Evolutionary conservation across 371 early-diverging fungal species (phyloP).

Genomic region (Choanephora cucurbitarum): DNA sequence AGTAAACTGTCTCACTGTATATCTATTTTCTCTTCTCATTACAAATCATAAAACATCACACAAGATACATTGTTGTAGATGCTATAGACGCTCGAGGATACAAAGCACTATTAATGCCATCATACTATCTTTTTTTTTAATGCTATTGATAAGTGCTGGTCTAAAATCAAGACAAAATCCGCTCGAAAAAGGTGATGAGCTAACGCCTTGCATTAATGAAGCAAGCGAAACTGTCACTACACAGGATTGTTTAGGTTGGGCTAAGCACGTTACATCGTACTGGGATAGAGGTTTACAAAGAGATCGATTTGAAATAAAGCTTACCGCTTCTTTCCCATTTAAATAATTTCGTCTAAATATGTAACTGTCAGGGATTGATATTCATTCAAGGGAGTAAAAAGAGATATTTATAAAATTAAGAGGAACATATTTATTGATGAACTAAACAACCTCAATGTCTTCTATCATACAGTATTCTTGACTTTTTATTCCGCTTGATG

Average conservation of each 20-base stretch:
- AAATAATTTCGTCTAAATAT: neutral
- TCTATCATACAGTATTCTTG: conserved; percentile 2
- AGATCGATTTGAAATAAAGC: conserved; percentile 1
- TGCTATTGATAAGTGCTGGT: neutral
- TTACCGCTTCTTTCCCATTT: neutral
- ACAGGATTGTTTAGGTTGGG: conserved; percentile 3
- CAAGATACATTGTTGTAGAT: conserved; percentile 2
- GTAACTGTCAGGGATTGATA: conserved; percentile 5
- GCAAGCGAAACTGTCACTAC: neutral
- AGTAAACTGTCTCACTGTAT: too few species aligned
- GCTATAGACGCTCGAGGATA: conserved; percentile 4
- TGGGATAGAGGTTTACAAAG: conserved; percentile 8
- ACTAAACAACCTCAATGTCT: neutral
- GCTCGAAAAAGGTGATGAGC: conserved; percentile 4
- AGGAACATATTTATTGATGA: conserved; percentile 10
- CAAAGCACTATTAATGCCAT: conserved; percentile 11
- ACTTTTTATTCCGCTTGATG: neutral
- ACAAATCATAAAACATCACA: too few species aligned
- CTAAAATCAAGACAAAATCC: neutral
- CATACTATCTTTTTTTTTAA: conserved; percentile 3
- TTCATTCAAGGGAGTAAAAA: neutral
- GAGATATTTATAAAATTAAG: conserved; percentile 3
- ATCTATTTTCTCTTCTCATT: too few species aligned
- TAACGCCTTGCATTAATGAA: conserved; percentile 3
- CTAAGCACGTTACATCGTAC: conserved; percentile 2